Percentiles rank a stretch among this genome's conserved stretches.
These are phyloP conservation scores for Glaciozyma martinii DNA, from an alignment of 768 basidiomycete genomes.

Conservation along the genomic window DNA sequence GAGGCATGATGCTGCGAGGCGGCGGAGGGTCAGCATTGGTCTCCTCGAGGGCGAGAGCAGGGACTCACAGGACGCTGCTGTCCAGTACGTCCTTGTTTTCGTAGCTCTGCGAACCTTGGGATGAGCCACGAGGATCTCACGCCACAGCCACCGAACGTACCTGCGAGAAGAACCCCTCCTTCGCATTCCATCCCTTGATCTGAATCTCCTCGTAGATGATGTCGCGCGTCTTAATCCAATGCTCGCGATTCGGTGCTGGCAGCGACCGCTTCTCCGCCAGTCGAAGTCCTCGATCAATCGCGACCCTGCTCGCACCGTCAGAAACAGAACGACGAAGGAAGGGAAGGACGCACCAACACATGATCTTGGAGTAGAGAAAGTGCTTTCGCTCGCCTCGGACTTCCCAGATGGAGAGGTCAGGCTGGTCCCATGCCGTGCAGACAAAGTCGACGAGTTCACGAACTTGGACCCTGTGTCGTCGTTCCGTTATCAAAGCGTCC, in stretches of 20 bases:
- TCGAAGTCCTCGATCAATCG: slow-evolving; percentile 86
- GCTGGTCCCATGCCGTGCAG: slow-evolving; percentile 58
- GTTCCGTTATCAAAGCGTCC: neutral
- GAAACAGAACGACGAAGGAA: neutral
- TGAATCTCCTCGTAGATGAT: slow-evolving; percentile 86
- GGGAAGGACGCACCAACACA: slow-evolving; percentile 64
- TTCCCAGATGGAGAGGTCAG: slow-evolving; percentile 92
- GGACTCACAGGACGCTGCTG: slow-evolving; percentile 57
- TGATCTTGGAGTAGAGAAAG: slow-evolving; percentile 49
- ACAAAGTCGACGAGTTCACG: slow-evolving; percentile 42
- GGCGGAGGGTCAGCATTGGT: slow-evolving; percentile 1
- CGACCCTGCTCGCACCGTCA: slow-evolving; percentile 45
- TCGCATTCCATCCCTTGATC: slow-evolving; percentile 69
- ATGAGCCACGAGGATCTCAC: neutral
- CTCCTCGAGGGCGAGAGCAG: neutral
- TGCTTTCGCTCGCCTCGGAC: slow-evolving; percentile 56
- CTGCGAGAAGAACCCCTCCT: slow-evolving; percentile 34
- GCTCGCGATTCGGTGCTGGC: slow-evolving; percentile 46
- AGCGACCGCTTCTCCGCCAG: slow-evolving; percentile 90
- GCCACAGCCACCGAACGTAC: neutral
- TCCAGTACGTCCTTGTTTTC: slow-evolving; percentile 68
- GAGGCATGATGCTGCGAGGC: slow-evolving; percentile 24
- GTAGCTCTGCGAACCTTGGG: slow-evolving; percentile 61
- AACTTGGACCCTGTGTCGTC: neutral
- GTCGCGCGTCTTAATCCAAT: slow-evolving; percentile 72